Base-by-base conservation (phyloP, 2,329 filamentous ascomycete genomes). In the Fusarium kyushuense region DNA sequence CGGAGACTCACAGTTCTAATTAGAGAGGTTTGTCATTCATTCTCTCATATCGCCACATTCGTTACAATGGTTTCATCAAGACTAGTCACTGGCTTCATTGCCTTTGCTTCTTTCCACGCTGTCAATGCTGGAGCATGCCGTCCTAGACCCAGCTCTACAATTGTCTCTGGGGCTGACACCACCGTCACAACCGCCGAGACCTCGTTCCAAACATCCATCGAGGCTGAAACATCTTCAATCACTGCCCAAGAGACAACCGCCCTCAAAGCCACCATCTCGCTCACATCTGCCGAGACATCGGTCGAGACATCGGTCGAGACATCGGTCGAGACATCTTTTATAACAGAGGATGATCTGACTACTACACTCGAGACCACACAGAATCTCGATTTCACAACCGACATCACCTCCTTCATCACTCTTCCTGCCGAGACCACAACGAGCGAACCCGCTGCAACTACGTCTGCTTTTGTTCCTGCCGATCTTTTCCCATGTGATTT, bases 101-200 rank as follows among this genome's bases (percentile, higher is more conserved):
- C 52, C 41, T 13, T 54, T n/a, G n/a, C 32, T 19, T 54, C 41
- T 16, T 7, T 54, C 8, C 30, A 46, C 14, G 23, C 52, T 9
- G 41, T 6, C 41, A 54, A 29, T 5, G 52, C 52, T 29, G 52
- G 41, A 21, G 52, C 52, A 47, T 54, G 52, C n/a, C 52, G 52
- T 14, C 52, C 52, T 1, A 54, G n/a, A 7, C 23, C 32, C 52
- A 54, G 23, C 14, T 47, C 52, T 29, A 21, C 41, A 21, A 12
- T 47, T 5, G 1, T 54, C 7, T 6, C 21, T 25, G 27, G 38
- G 13, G 36, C 40, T 7, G 41, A 47, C 6, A 30, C n/a, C 12
- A 47, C 40, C 1, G 9, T 47, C 41, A 47, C 40, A n/a, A 47
- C 49, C 12, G 17, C 40, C 16, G 23, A 23, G 30, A 54, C 41